Evolutionary conservation across 2,329 filamentous ascomycete species (phyloP).

Genomic region (Beauveria scarabaeidicola): DNA sequence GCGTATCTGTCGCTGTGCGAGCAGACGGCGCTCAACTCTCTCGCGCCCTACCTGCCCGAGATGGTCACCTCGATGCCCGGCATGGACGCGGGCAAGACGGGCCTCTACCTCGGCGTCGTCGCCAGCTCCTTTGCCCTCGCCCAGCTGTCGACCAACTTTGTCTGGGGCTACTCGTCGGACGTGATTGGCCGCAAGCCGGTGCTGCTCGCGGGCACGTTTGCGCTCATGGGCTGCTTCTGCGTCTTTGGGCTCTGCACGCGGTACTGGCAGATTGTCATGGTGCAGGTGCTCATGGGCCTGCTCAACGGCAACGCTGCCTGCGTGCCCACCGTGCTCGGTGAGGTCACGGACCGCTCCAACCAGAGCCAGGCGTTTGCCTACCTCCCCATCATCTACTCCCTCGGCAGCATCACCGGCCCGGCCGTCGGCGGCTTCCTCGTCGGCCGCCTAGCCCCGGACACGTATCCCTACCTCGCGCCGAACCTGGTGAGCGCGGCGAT

Average conservation of each 20-base stretch:
- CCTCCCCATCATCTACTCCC: constrained; percentile 88
- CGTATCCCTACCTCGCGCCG: constrained; percentile 76
- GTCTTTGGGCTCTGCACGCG: constrained; percentile 79
- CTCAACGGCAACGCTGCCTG: constrained; percentile 94
- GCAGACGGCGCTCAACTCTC: constrained; percentile 94
- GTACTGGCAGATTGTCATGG: constrained; percentile 75
- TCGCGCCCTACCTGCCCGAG: constrained; percentile 86
- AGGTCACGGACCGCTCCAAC: constrained; percentile 91
- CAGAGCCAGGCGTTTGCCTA: constrained; percentile 92
- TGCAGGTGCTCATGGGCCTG: constrained; percentile 84
- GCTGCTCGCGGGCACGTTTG: constrained; percentile 68
- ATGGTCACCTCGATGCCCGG: constrained; percentile 85
- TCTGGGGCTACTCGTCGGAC: constrained; percentile 50
- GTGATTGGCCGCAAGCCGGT: constrained; percentile 65
- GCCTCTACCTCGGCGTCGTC: constrained; percentile 82
- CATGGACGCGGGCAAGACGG: constrained; percentile 61
- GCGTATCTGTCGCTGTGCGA: constrained; percentile 86
- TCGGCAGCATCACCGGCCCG: constrained; percentile 88
- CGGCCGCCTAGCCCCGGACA: constrained; percentile 45
- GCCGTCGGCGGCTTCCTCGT: constrained; percentile 83
- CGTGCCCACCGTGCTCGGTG: constrained; percentile 86
- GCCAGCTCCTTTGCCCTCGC: constrained; percentile 88
- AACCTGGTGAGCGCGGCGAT: constrained; percentile 72
- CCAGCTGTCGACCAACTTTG: constrained; percentile 83
- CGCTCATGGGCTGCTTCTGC: constrained; percentile 73